Conservation (phyloP, 345 rosid genomes). For the Euphorbia peplus region DNA sequence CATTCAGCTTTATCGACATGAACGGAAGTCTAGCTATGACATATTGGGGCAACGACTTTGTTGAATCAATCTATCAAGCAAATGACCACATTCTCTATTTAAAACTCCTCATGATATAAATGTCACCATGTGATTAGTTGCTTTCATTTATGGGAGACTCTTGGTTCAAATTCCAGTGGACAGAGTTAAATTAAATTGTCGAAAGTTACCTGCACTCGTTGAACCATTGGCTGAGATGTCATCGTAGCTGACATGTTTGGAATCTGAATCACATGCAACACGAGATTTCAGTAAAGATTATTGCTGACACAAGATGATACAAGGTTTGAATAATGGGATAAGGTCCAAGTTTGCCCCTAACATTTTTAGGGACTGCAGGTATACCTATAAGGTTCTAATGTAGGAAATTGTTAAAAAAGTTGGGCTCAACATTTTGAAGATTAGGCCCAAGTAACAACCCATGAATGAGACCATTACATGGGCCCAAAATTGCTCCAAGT, state of each 20-base stretch:
- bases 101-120: neutral
- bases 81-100: neutral
- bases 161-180: conserved; percentile 5
- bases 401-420: no score
- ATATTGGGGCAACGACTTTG: neutral
- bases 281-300: neutral
- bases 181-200: neutral
- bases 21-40: conserved; percentile 1
- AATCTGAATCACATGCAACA: conserved; percentile 40
- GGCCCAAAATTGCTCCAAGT: no score
- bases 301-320: conserved; percentile 8
- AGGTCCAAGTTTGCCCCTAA: no score
- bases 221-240: conserved; percentile 60
- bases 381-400: no score
- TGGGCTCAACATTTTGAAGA: no score
- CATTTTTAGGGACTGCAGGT: no score
- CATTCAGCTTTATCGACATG: no score
- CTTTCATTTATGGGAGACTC: neutral
- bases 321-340: conserved; percentile 1
- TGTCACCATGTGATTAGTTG: neutral
- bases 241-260: conserved; percentile 79
- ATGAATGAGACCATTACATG: no score
- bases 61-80: neutral
- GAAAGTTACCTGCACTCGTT: conserved; percentile 71
- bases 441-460: no score